Base-by-base conservation (phyloP, 768 basidiomycete species). In the Rhodotorula babjevae region DNA sequence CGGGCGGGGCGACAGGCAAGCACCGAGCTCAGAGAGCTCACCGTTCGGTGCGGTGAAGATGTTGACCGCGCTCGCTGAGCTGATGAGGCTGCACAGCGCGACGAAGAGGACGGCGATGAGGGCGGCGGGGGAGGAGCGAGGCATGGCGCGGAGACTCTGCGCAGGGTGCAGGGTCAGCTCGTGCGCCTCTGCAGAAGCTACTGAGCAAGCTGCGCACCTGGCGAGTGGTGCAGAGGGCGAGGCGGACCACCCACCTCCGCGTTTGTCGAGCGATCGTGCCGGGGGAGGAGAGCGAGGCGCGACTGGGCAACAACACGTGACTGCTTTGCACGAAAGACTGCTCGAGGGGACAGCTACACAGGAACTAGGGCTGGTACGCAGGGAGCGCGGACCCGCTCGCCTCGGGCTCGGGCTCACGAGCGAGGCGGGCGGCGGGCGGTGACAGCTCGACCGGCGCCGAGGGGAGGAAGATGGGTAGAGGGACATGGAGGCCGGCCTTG, bases 401-500 rank as follows among this genome's bases (percentile, higher is more conserved):
- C 2, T 10, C 46, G 21, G 61, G 47, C 10, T 2, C 14, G n/a
- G 44, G 14, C 23, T 7, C 57, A 18, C 19, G 11, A 11, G 59
- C 42, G 21, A 14, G 8, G 27, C 25, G n/a, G n/a, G n/a, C 3
- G 15, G 14, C n/a, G 27, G 23, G 25, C 42, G 10, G 27, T 2
- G 15, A 7, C 4, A 61, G 36, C 33, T 63, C 62, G 66, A 56
- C n/a, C 0, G 63, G 63, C 11, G 67, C 19, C 0, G 71, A 72
- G n/a, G 71, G 67, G 52, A 68, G 50, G 47, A 68, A 65, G 12
- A 72, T 36, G 27, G 71, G 63, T 16, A 65, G 15, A 6, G 63
- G 55, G 53, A 72, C 18, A 53, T 57, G 67, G 10, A 72, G 55
- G 9, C 25, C 44, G 18, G 52, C 67, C 9, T 60, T n/a, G 2